Evolutionary conservation across 2,329 filamentous ascomycete species (phyloP).

Genomic region (Teratosphaeria epicoccoides): DNA sequence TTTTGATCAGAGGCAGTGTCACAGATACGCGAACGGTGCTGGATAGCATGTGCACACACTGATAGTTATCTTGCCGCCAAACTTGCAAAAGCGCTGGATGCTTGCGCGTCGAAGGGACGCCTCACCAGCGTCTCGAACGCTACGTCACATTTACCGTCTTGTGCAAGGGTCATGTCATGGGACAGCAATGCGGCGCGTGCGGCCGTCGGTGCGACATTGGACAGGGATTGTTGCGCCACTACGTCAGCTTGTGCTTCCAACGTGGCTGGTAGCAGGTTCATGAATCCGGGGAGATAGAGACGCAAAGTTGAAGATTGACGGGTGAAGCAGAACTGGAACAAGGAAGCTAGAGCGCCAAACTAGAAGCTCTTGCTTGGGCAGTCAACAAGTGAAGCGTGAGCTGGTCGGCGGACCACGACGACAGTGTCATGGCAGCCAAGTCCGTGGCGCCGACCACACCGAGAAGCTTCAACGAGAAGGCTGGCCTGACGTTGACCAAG

Average conservation of each 20-base stretch:
- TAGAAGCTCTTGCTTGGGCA: neutral
- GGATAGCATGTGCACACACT: neutral
- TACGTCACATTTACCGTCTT: neutral
- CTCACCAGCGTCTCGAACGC: neutral
- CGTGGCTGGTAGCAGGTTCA: neutral
- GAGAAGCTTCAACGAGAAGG: constrained; percentile 10
- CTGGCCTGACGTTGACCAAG: constrained; percentile 32
- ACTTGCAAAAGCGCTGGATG: neutral
- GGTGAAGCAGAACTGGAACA: no score
- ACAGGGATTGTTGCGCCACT: neutral
- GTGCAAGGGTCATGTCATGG: neutral
- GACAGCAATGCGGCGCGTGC: neutral
- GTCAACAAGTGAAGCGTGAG: neutral
- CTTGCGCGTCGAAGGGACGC: neutral
- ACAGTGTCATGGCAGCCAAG: constrained; percentile 1
- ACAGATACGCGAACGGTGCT: neutral
- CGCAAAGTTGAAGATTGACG: neutral
- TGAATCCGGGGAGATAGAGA: neutral
- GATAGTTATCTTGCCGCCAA: neutral
- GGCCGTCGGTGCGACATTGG: neutral
- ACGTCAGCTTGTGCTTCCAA: neutral
- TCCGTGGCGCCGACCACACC: neutral
- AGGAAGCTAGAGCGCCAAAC: neutral
- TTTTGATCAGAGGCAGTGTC: neutral
- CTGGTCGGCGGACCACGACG: neutral